Conservation (phyloP, 805 yeast genomes). For the Wickerhamomyces xylosicus region DNA sequence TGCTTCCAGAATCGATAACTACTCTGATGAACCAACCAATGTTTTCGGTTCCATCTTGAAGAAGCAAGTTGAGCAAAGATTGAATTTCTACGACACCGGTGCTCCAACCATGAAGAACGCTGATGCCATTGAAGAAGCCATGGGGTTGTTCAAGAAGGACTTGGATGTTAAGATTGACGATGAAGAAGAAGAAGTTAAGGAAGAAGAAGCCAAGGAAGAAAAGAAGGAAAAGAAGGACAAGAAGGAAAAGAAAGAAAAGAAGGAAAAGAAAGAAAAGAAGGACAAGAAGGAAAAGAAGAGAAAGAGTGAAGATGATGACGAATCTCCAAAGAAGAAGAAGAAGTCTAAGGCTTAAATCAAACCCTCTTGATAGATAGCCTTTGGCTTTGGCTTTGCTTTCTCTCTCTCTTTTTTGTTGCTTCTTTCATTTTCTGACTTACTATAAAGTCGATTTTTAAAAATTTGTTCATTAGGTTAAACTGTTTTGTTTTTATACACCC, state of each 20-base stretch:
- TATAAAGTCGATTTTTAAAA: no score
- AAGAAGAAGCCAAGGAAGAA: constrained; percentile 25
- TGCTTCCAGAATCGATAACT: constrained; percentile 97
- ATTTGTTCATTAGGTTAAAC: neutral
- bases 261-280: constrained; percentile 40
- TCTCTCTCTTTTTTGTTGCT: no score
- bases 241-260: constrained; percentile 39
- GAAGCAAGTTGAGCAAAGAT: constrained; percentile 96
- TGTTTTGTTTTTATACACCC: no score
- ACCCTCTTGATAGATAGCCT: neutral
- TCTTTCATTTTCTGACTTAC: no score
- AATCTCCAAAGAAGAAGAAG: constrained; percentile 26
- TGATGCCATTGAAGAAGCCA: constrained; percentile 88
- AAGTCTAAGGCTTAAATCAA: constrained; percentile 15
- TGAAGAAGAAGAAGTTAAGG: constrained; percentile 26
- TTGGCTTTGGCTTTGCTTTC: no score
- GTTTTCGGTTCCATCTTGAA: constrained; percentile 86
- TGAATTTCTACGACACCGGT: constrained; percentile 93
- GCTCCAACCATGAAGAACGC: constrained; percentile 93
- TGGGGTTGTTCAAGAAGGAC: constrained; percentile 45
- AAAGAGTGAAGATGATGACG: constrained; percentile 31
- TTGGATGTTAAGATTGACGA: constrained; percentile 34
- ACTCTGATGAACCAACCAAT: constrained; percentile 87
- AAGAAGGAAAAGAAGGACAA: constrained; percentile 36
- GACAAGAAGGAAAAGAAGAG: constrained; percentile 42